Percentiles rank a stretch among this genome's conserved stretches.
Conservation (phyloP, 2,329 filamentous ascomycete genomes). For the Lasiodiplodia gonubiensis region DNA sequence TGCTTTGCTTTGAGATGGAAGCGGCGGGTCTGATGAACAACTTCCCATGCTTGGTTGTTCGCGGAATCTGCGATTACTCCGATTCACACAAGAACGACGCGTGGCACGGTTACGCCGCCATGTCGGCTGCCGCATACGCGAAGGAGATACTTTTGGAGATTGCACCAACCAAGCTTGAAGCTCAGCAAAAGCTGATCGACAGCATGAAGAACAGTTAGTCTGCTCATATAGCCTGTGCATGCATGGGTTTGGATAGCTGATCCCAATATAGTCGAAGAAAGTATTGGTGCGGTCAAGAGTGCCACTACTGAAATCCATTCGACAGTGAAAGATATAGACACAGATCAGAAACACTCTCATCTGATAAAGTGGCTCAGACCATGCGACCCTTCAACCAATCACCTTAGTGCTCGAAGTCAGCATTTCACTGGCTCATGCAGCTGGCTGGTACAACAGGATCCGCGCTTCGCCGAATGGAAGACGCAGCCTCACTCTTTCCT, state of each 20-base stretch:
- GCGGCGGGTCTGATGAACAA: slow-evolving; percentile 31
- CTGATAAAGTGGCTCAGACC: slow-evolving; percentile 36
- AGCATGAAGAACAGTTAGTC: not conserved
- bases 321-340: not conserved
- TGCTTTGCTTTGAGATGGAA: slow-evolving; percentile 28
- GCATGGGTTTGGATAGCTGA: slow-evolving; percentile 28
- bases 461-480: slow-evolving; percentile 38
- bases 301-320: not conserved
- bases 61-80: slow-evolving; percentile 28
- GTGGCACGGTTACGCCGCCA: slow-evolving; percentile 41
- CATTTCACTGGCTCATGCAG: slow-evolving; percentile 37
- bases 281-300: not conserved
- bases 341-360: not conserved
- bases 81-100: slow-evolving; percentile 39
- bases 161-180: not conserved
- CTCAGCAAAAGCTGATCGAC: not conserved
- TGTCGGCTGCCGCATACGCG: slow-evolving; percentile 35
- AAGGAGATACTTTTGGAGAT: slow-evolving; percentile 29
- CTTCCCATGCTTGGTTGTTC: slow-evolving; percentile 27
- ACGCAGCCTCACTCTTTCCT: slow-evolving; percentile 35
- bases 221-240: not conserved
- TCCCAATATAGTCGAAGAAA: not conserved
- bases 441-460: slow-evolving; percentile 38
- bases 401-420: slow-evolving; percentile 34
- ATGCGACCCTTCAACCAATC: slow-evolving; percentile 41